phyloP scores from a whole-genome alignment of 2,329 filamentous ascomycete genomes.

The Madurella fahalii region DNA sequence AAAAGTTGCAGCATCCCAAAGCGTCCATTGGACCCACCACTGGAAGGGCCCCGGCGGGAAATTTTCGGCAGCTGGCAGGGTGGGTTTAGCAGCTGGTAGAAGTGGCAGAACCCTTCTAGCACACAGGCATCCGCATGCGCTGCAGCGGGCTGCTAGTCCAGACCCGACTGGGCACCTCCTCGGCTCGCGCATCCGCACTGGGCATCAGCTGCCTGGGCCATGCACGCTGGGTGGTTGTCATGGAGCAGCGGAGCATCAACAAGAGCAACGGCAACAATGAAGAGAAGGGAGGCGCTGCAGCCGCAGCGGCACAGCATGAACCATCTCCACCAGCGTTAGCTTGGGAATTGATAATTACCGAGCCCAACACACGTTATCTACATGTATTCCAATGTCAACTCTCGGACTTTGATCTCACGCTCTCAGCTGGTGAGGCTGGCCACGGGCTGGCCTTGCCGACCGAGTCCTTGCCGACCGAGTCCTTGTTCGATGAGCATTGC shows the following conservation, averaged over 20 bases:
- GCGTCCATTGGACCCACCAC: slow-evolving; percentile 1
- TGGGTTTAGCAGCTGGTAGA: slow-evolving; percentile 9
- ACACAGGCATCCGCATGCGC: background rate
- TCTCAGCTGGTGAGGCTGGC: no score
- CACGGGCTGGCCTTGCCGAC: no score
- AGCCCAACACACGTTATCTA: no score
- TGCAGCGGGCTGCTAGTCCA: background rate
- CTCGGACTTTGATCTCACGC: no score
- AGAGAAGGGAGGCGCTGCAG: background rate
- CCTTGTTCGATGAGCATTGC: slow-evolving; percentile 7
- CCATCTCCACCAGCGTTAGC: no score
- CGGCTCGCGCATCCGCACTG: background rate
- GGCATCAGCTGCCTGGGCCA: background rate
- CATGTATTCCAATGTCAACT: no score
- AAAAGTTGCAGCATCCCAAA: slow-evolving; percentile 14
- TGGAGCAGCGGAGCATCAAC: background rate
- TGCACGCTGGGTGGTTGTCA: background rate
- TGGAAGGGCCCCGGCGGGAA: slow-evolving; percentile 1
- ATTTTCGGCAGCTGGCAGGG: slow-evolving; percentile 15
- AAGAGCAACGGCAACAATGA: background rate
- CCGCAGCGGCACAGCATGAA: no score
- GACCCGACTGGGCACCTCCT: background rate
- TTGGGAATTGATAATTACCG: no score
- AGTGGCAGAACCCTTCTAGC: background rate
- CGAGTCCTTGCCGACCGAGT: no score